Conservation (phyloP, 1,284 basidiomycete genomes). For the Trichosporon coremiiforme region DNA sequence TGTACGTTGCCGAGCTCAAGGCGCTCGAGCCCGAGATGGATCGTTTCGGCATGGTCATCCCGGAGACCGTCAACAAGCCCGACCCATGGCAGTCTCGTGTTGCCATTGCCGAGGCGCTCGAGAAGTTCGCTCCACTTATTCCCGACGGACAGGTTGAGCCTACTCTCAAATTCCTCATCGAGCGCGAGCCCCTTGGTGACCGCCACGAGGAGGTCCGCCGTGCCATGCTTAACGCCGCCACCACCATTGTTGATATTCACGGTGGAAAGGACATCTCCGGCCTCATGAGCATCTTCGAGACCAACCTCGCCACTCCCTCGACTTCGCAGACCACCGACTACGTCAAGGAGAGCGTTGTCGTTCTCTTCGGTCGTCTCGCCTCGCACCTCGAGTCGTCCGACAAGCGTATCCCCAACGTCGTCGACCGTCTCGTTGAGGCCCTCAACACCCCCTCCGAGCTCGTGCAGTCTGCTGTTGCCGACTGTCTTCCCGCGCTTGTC, state of each 20-base stretch:
- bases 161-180: slow-evolving; percentile 86
- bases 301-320: slow-evolving; percentile 67
- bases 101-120: slow-evolving; percentile 73
- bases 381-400: slow-evolving; percentile 80
- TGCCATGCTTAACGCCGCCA: slow-evolving; percentile 84
- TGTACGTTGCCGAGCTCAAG: slow-evolving; percentile 87
- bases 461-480: slow-evolving; percentile 94
- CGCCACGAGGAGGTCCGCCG: slow-evolving; percentile 77
- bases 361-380: slow-evolving; percentile 91
- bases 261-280: slow-evolving; percentile 72
- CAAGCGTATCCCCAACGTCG: slow-evolving; percentile 74
- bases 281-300: slow-evolving; percentile 84
- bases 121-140: slow-evolving; percentile 70
- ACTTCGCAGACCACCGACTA: slow-evolving; percentile 76
- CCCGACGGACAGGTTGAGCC: slow-evolving; percentile 68
- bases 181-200: slow-evolving; percentile 85
- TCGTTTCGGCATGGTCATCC: slow-evolving; percentile 90
- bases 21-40: slow-evolving; percentile 87
- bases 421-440: slow-evolving; percentile 86
- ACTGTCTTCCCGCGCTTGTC: slow-evolving; percentile 87
- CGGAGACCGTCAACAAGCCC: slow-evolving; percentile 80
- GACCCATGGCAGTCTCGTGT: slow-evolving; percentile 89
- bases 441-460: slow-evolving; percentile 94
- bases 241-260: slow-evolving; percentile 77
- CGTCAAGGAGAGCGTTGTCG: slow-evolving; percentile 92